Evolutionary conservation across 441 rosid species (phyloP).

Genomic region (Pelargonium myrrhifolium): DNA sequence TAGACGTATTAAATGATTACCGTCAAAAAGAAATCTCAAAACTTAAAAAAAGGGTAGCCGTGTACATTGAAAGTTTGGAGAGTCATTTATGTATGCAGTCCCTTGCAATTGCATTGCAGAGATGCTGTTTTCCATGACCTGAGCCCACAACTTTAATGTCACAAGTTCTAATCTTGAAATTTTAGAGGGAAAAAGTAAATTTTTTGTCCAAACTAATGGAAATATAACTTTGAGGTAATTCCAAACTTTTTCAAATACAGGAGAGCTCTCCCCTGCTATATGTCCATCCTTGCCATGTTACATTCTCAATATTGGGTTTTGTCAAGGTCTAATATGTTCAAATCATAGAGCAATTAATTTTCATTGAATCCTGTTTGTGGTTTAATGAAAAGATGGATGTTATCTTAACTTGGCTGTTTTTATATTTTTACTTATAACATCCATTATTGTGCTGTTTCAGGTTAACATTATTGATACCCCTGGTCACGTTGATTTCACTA

Average conservation of each 20-base stretch:
- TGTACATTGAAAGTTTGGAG: too few relatives aligned
- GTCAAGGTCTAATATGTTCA: background rate
- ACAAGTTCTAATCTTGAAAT: background rate
- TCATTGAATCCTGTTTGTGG: too few relatives aligned
- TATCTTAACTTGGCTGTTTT: background rate
- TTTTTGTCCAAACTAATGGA: too few relatives aligned
- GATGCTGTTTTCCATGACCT: too few relatives aligned
- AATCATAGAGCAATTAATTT: too few relatives aligned
- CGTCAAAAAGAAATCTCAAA: background rate
- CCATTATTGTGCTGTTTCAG: slow-evolving; percentile 27
- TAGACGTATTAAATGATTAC: background rate
- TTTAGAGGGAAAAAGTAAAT: background rate
- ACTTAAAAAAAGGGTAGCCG: background rate
- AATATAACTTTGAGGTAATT: too few relatives aligned
- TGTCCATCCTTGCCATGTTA: background rate
- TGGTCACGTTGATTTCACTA: slow-evolving; percentile 94
- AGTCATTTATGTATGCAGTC: too few relatives aligned
- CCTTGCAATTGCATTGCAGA: too few relatives aligned
- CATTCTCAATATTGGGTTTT: background rate
- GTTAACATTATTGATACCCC: slow-evolving; percentile 93
- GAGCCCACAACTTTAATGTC: background rate
- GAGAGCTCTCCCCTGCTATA: background rate
- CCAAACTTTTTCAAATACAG: background rate
- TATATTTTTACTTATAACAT: background rate
- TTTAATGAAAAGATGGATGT: too few relatives aligned